Base-by-base conservation (phyloP, 1,284 basidiomycete genomes). In the Ceratorhiza oryzae-sativae region DNA sequence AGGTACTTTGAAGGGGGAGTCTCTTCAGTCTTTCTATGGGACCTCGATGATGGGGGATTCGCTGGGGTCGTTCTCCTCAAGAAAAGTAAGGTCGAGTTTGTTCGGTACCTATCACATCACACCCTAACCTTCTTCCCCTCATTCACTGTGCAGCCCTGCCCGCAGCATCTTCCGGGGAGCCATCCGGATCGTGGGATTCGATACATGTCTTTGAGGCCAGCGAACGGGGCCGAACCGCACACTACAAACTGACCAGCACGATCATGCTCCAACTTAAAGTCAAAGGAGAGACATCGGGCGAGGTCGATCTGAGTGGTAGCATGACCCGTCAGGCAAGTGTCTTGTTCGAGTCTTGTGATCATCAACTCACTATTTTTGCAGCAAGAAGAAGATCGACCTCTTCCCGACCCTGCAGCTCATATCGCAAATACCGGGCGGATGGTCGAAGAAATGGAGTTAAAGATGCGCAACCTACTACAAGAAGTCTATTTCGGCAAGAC, bases 401-500 rank as follows among this genome's bases (percentile, higher is more conserved):
- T 97, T 55, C 87, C 91, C 23, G 90, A 91, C 76, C 79, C 86
- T 39, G 86, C 88, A 23, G 90, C 92, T 45, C 97, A 99, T 81
- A 91, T 99, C 72, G 87, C 88, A 63, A 99, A 99, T 81, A 90
- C 93, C 18, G 97, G 97, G 3, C 88, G 87, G 76, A 91, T 98
- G 88, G 90, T 99, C 76, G 97, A 99, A 81, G 97, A 98, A 76
- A 96, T 97, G 92, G 97, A 99, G 82, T 93, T 95, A 79, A 98
- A 98, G 84, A 96, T 98, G 91, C 89, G 97, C 58, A 98, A 97
- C 80, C 85, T 95, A 73, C 85, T 99, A 56, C 93, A 97, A 79
- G 94, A 97, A 82, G 97, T 99, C 18, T 98, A 98, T 83, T 98
- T 98, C 83, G 95, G 94, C 71, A 99, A 99, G 84, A 98, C 96